Evolutionary conservation across 257 asterid genomes (phyloP).

Genomic region (Solanum chmielewskii): DNA sequence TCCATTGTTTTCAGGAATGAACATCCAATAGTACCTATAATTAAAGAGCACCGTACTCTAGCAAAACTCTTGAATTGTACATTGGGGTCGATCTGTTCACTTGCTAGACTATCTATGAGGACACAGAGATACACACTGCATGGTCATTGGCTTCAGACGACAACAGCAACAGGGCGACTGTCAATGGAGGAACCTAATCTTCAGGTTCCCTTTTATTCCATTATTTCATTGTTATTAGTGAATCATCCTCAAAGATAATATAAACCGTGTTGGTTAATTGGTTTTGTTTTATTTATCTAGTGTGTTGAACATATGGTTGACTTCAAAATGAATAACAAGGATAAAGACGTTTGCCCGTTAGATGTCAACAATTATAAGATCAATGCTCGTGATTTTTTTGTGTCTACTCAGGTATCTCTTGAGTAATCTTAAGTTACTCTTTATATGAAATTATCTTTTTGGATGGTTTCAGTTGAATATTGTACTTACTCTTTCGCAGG

Average conservation of each 20-base stretch:
- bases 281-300: constrained; percentile 17
- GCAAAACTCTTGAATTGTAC: constrained; percentile 87
- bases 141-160: constrained; percentile 98
- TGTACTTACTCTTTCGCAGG: constrained; percentile 48
- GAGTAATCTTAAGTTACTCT: not conserved
- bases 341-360: constrained; percentile 26
- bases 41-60: constrained; percentile 82
- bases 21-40: constrained; percentile 80
- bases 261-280: not conserved
- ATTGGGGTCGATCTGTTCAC: constrained; percentile 80
- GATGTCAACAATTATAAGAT: constrained; percentile 32
- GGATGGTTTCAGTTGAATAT: not conserved
- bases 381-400: constrained; percentile 82
- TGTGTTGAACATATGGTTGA: constrained; percentile 91
- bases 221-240: not conserved
- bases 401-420: constrained; percentile 77
- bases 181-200: constrained; percentile 99
- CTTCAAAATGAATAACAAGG: constrained; percentile 35
- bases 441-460: not conserved
- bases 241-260: not conserved
- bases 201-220: constrained; percentile 42
- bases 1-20: constrained; percentile 51
- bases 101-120: constrained; percentile 75
- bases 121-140: constrained; percentile 77
- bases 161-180: constrained; percentile 93